These are phyloP conservation scores for Cercophora scortea DNA, from an alignment of 495 filamentous ascomycete species.

Conservation along the genomic window DNA sequence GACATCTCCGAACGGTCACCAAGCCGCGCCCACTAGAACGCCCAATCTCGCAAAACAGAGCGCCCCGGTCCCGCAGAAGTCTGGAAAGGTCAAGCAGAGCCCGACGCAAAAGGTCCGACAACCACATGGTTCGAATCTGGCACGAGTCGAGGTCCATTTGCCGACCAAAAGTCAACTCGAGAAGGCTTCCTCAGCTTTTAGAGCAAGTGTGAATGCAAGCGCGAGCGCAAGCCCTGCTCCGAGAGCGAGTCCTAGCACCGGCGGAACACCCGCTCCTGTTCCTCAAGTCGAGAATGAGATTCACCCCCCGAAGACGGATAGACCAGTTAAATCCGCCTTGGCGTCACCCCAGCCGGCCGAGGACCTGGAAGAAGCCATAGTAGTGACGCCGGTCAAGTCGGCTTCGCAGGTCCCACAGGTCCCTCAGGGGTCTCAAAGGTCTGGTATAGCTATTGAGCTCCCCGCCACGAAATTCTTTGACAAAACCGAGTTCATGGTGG, in stretches of 20 bases:
- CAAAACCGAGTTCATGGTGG: constrained; percentile 30
- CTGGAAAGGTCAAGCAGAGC: constrained; percentile 13
- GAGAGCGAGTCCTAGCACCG: not conserved
- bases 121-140: constrained; percentile 18
- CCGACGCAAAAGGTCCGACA: constrained; percentile 14
- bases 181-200: constrained; percentile 2
- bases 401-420: constrained; percentile 6
- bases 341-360: not conserved
- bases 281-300: not conserved
- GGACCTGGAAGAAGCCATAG: not conserved
- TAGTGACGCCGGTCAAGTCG: not conserved
- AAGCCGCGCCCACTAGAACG: not conserved
- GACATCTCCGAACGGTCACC: constrained; percentile 8
- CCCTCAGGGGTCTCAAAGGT: constrained; percentile 8
- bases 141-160: constrained; percentile 24
- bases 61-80: constrained; percentile 10
- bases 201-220: not conserved
- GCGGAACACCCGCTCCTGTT: not conserved
- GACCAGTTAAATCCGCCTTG: not conserved
- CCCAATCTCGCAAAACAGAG: constrained; percentile 9
- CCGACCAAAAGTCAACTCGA: constrained; percentile 26
- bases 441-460: constrained; percentile 31
- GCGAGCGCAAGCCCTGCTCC: too few relatives aligned
- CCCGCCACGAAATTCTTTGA: constrained; percentile 23
- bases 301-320: too few relatives aligned